Base-by-base conservation (phyloP, 345 rosid genomes). In the Aquilaria malaccensis region DNA sequence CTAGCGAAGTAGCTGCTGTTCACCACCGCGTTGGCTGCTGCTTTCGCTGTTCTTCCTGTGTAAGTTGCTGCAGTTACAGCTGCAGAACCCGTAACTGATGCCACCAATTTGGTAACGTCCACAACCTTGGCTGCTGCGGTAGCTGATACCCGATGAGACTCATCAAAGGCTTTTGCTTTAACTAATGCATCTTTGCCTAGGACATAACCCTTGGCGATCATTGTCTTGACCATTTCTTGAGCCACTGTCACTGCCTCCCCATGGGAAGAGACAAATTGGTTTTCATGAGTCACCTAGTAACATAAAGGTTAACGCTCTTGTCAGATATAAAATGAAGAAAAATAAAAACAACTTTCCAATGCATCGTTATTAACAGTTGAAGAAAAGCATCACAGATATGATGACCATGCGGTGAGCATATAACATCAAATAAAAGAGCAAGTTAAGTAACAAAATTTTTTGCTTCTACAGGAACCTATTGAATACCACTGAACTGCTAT, bases 1-100 rank as follows among this genome's bases (percentile, higher is more conserved):
- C 75, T 84, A 49, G 95, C 91, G 58, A 89, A 87, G 76, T 84
- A 85, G 58, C 65, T 73, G 85, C 94, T 93, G 64, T 83, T 87
- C 45, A 76, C 85, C 11, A 82, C 80, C 41, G 88, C 84, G 63
- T 64, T 74, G 0, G 84, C 83, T 3, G 96, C 91, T 49, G 95
- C 82, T 13, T 64, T 79, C 5, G 90, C 92, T 11, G 79, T 76
- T 76, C 69, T 83, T 22, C 91, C 91, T 0, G 96, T 78, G 11
- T 75, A 74, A 2, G 77, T 81, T 30, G 81, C 91, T 9, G 88
- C 97, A 10, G 81, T 68, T 11, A 80, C 83, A 13, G 83, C 92
- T 30, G 94, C 89, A 5, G 86, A 80, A 10, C 98, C 95, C 0
- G 92, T 83, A 29, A 77, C 84, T 15, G 79, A 72, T 50, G 81